These are phyloP conservation scores for Fabrea salina DNA, from an alignment of 169 alveolate genomes.

Conservation along the genomic window DNA sequence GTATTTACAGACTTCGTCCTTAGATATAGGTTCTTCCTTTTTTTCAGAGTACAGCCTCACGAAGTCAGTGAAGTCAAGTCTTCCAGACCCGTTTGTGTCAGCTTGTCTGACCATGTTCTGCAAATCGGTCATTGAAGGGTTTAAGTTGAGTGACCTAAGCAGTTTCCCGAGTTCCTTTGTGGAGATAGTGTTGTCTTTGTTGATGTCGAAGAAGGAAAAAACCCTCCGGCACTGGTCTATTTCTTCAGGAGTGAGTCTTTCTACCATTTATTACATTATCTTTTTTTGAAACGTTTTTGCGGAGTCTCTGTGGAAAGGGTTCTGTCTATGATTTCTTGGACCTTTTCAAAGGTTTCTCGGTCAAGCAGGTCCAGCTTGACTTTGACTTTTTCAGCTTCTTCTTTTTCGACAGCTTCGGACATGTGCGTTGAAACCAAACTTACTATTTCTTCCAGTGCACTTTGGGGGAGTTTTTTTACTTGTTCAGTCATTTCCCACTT, in stretches of 20 bases:
- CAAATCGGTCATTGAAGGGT: slow-evolving; percentile 30
- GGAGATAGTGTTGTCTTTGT: slow-evolving; percentile 37
- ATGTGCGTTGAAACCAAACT: slow-evolving; percentile 29
- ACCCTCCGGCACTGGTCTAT: slow-evolving; percentile 33
- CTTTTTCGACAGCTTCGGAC: slow-evolving; percentile 49
- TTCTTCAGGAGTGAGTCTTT: not conserved
- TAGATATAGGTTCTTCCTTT: slow-evolving; percentile 25
- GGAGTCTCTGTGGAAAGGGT: not conserved
- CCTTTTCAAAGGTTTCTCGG: not conserved
- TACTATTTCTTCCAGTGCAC: slow-evolving; percentile 39
- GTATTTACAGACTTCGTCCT: slow-evolving; percentile 38
- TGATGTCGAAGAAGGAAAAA: slow-evolving; percentile 37
- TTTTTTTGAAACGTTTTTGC: too few species aligned
- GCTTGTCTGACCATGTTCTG: slow-evolving; percentile 23
- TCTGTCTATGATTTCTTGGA: slow-evolving; percentile 14
- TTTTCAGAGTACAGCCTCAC: slow-evolving; percentile 23
- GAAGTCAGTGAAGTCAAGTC: slow-evolving; percentile 33
- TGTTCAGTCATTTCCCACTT: slow-evolving; percentile 51
- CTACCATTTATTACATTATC: not conserved
- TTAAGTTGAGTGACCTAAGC: slow-evolving; percentile 31
- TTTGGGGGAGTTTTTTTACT: slow-evolving; percentile 46
- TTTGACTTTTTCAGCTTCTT: slow-evolving; percentile 58
- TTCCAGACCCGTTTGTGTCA: slow-evolving; percentile 25
- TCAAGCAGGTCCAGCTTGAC: slow-evolving; percentile 47
- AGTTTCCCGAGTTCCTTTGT: slow-evolving; percentile 36